A percentile compares a stretch with the other conserved stretches of the same genome.
Evolutionary conservation across 768 basidiomycete genomes (phyloP).

Genomic region (Coprinopsis strossmayeri): DNA sequence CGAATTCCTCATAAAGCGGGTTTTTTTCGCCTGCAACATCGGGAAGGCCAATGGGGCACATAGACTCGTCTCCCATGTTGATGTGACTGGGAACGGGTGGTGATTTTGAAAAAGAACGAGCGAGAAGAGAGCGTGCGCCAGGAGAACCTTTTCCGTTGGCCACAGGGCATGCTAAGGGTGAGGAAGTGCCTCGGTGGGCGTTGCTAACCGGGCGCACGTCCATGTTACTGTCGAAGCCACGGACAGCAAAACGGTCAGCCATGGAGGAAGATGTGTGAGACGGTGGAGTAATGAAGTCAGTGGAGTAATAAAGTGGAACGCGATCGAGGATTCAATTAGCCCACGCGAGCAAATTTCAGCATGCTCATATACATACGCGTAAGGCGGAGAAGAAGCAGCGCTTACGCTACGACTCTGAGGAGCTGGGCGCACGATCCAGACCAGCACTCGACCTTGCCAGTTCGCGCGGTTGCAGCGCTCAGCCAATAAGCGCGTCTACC

Average conservation of each 20-base stretch:
- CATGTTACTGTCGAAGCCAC: no score
- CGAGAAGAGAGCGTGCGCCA: not conserved
- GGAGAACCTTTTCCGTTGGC: not conserved
- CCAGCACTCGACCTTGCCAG: not conserved
- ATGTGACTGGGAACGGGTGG: not conserved
- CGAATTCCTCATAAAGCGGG: constrained; percentile 5
- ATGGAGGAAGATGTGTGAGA: no score
- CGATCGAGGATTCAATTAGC: no score
- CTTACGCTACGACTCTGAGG: not conserved
- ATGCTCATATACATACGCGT: no score
- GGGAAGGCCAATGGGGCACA: not conserved
- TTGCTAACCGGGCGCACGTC: not conserved
- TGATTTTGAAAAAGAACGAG: not conserved
- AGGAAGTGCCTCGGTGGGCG: not conserved
- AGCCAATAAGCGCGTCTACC: no score
- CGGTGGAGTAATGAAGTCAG: no score
- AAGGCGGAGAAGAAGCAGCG: no score
- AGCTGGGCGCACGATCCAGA: not conserved
- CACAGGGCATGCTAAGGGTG: not conserved
- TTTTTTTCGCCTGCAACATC: constrained; percentile 1
- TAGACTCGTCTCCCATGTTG: not conserved
- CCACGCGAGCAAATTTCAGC: no score
- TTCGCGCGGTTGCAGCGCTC: no score
- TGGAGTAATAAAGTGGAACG: no score
- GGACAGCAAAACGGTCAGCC: no score